Evolutionary conservation across 306 rosid species (phyloP).

Genomic region (Potentilla sterilis): DNA sequence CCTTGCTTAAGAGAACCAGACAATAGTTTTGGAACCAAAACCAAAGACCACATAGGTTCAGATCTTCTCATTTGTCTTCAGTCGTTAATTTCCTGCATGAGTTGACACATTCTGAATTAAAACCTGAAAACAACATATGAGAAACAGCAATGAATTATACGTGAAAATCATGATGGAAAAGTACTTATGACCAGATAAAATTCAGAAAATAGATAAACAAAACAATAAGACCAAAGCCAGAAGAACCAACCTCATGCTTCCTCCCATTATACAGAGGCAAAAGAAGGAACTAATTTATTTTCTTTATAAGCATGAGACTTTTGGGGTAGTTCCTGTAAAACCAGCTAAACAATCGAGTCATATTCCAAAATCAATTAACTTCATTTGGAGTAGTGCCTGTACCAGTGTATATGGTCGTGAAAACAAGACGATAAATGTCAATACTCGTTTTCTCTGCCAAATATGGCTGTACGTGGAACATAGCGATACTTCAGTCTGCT

Average conservation of each 20-base stretch:
- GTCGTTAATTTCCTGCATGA: background rate
- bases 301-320: background rate
- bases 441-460: background rate
- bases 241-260: constrained; percentile 8
- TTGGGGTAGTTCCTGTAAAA: background rate
- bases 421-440: background rate
- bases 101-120: background rate
- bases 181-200: background rate
- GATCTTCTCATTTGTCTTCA: background rate
- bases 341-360: constrained; percentile 1
- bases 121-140: constrained; percentile 4
- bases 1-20: background rate
- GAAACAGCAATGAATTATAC: background rate
- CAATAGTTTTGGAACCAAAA: background rate
- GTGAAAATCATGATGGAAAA: background rate
- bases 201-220: background rate
- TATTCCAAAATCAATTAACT: background rate
- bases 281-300: background rate
- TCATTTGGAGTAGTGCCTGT: background rate
- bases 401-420: background rate
- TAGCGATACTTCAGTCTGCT: background rate
- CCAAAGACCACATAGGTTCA: background rate
- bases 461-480: background rate
- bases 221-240: background rate
- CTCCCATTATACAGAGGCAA: background rate